Evolutionary conservation across 441 rosid species (phyloP).

Genomic region (Heliophila coronopifolia): DNA sequence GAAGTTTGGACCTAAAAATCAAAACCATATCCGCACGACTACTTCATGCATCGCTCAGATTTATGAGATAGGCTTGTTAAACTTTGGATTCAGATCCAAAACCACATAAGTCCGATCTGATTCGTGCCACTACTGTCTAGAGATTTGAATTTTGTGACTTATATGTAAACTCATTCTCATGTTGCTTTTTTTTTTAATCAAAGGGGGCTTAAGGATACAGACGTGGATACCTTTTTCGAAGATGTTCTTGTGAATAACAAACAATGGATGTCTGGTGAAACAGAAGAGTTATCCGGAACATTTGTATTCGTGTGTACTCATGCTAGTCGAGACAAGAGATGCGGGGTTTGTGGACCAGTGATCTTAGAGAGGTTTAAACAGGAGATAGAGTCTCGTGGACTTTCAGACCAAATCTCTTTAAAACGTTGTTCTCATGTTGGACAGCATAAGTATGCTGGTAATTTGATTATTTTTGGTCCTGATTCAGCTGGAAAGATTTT

Average conservation of each 20-base stretch:
- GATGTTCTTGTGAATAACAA: slow-evolving; percentile 81
- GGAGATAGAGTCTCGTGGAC: slow-evolving; percentile 59
- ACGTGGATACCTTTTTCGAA: slow-evolving; percentile 61
- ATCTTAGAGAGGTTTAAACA: slow-evolving; percentile 55
- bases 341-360: slow-evolving; percentile 90
- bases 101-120: not conserved
- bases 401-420: slow-evolving; percentile 53
- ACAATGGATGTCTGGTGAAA: slow-evolving; percentile 55
- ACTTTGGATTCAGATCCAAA: not conserved
- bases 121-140: too few species aligned
- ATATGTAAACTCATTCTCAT: not conserved
- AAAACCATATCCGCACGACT: too few species aligned
- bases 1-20: too few species aligned
- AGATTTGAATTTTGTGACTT: not conserved
- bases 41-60: too few species aligned
- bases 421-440: slow-evolving; percentile 83
- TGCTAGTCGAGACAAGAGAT: slow-evolving; percentile 79
- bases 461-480: slow-evolving; percentile 61
- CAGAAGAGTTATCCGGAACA: slow-evolving; percentile 54
- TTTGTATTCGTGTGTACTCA: slow-evolving; percentile 85
- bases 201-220: slow-evolving; percentile 62
- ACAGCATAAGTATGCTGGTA: slow-evolving; percentile 94
- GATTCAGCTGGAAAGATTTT: slow-evolving; percentile 49
- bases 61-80: not conserved
- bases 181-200: not conserved